These are phyloP conservation scores for Sapria himalayana DNA, from an alignment of 345 rosid genomes.

Conservation along the genomic window DNA sequence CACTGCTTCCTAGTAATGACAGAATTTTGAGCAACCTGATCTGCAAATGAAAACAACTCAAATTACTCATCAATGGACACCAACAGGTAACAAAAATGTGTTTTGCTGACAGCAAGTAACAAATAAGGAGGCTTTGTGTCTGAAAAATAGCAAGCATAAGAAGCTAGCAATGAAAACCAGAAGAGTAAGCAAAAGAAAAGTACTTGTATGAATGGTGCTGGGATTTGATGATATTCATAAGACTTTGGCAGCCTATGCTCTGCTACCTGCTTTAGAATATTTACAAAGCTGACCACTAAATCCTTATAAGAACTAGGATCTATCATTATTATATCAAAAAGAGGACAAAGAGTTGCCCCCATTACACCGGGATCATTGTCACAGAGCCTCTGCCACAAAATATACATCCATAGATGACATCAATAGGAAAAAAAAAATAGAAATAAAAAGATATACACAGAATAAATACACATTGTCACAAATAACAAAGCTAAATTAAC, in stretches of 20 bases:
- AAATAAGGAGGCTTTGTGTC: neutral
- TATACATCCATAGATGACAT: slow-evolving; percentile 4
- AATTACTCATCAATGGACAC: too few relatives aligned
- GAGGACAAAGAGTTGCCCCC: slow-evolving; percentile 96
- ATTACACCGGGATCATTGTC: slow-evolving; percentile 97
- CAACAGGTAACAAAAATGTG: too few relatives aligned
- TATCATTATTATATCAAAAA: slow-evolving; percentile 53
- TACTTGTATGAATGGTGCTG: slow-evolving; percentile 99
- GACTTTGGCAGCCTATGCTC: slow-evolving; percentile 78
- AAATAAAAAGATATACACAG: neutral
- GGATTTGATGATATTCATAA: slow-evolving; percentile 92
- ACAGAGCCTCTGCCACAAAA: slow-evolving; percentile 39
- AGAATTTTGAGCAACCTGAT: slow-evolving; percentile 81
- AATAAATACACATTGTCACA: too few relatives aligned
- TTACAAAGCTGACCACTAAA: slow-evolving; percentile 72
- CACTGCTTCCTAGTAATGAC: slow-evolving; percentile 87
- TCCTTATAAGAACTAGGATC: slow-evolving; percentile 72
- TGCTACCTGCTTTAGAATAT: slow-evolving; percentile 87
- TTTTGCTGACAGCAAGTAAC: too few relatives aligned
- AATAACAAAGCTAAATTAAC: too few relatives aligned
- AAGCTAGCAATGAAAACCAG: neutral
- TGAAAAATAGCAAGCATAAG: neutral
- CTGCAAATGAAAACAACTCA: slow-evolving; percentile 24
- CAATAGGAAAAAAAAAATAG: neutral
- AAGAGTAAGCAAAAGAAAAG: neutral